Evolutionary conservation across 768 basidiomycete species (phyloP), one percentile per base, ranked within the genome.

Genomic region (Mycena vitilis): DNA sequence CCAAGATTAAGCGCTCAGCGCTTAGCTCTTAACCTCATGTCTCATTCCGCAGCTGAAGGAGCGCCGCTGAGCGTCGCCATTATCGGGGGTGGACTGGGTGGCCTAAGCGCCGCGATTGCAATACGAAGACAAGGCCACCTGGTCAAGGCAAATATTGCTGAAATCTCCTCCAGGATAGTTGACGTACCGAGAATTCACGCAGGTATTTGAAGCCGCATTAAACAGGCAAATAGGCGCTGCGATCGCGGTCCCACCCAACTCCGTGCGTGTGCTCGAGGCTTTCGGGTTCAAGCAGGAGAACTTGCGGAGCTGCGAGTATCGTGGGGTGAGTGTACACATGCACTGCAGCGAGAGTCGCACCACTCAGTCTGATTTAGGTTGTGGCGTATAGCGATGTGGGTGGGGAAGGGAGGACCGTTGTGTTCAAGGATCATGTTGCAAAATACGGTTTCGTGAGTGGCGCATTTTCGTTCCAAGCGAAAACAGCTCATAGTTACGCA

Each of bases 71-170:
- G 37, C 12, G 47, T 65, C 9, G 55, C 64, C 44, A 52, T 65
- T 34, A 55, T 65, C 25, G 63, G 63, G 18, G 63, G 54, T 15
- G 63, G 63, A 1, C 54, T 65, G 7, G 64, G 64, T 11, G 64
- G 64, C 18, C 64, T 65, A 22, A 57, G 30, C 13, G 64, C 56
- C 13, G 64, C 64, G 18, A 52, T 52, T 49, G 64, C 64, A 15
- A 23, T 65, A 36, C 64, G 64, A 5, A 34, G 47, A 8, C 44
- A 59, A 42, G 64, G 64, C 3, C 64, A 65, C 59, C 34, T 57
- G 1, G 56, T 65, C 55, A 44, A 59, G 56, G 64, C 25, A 30
- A 48, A 25, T 20, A 11, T 48, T n/a, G 5, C 20, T 42, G 16
- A 22, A 36, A n/a, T 49, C 22, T 4, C 7, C 40, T 2, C 40